Conservation (phyloP, 257 asterid species). For the Knoxia roxburghii region DNA sequence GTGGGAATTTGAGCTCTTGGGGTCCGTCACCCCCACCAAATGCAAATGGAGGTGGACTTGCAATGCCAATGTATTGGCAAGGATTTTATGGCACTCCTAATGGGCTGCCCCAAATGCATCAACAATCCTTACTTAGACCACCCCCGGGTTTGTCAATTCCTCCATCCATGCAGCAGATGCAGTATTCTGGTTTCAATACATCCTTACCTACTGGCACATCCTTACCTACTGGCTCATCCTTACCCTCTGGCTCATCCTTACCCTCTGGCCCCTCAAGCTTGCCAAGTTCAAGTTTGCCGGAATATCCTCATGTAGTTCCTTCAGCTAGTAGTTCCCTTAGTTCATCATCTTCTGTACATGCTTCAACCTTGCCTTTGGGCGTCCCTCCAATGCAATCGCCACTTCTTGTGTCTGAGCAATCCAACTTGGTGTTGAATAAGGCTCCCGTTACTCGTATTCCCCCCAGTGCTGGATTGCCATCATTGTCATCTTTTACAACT, state of each 20-base stretch:
- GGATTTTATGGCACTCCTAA: conserved; percentile 84
- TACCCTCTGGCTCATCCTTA: conserved; percentile 50
- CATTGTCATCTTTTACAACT: conserved; percentile 34
- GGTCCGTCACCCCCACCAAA: conserved; percentile 61
- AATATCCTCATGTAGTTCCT: conserved; percentile 43
- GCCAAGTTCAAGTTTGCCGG: conserved; percentile 51
- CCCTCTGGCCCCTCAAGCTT: conserved; percentile 41
- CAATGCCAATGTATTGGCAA: conserved; percentile 96
- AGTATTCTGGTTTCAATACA: conserved; percentile 55
- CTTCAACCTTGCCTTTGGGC: conserved; percentile 43
- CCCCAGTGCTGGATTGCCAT: conserved; percentile 34
- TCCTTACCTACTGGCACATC: conserved; percentile 47
- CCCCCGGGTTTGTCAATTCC: conserved; percentile 73
- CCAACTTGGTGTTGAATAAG: conserved; percentile 39
- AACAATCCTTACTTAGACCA: conserved; percentile 74
- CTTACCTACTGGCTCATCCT: conserved; percentile 39
- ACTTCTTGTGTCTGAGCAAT: conserved; percentile 41
- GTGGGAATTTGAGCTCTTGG: conserved; percentile 85
- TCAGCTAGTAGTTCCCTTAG: conserved; percentile 34
- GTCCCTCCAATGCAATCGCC: conserved; percentile 46
- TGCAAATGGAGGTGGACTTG: conserved; percentile 59
- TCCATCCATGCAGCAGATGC: conserved; percentile 82
- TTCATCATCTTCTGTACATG: conserved; percentile 46
- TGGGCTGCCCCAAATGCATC: conserved; percentile 72
- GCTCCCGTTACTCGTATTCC: conserved; percentile 42